Conservation (phyloP, 1,284 basidiomycete genomes). For the Ceratobasidium sp. region DNA sequence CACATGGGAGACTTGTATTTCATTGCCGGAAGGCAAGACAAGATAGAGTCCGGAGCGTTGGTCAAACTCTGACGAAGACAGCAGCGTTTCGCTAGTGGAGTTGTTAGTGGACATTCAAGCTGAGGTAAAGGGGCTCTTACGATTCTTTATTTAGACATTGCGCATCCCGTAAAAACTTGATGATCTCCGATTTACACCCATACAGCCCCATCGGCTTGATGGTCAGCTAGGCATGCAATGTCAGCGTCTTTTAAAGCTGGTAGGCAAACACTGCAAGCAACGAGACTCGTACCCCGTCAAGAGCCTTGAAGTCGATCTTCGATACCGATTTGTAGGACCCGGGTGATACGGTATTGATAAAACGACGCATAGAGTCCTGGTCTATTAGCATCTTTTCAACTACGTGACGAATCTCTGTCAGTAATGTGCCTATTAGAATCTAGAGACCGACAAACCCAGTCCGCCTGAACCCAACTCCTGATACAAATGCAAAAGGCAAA, state of each 20-base stretch:
- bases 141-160: slow-evolving; percentile 7
- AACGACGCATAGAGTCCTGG: slow-evolving; percentile 17
- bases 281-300: slow-evolving; percentile 13
- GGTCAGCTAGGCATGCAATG: slow-evolving; percentile 56
- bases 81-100: slow-evolving; percentile 45
- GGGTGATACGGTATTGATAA: slow-evolving; percentile 20
- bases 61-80: slow-evolving; percentile 47
- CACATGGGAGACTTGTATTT: not conserved
- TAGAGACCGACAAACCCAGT: slow-evolving; percentile 28
- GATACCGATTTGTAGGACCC: slow-evolving; percentile 26
- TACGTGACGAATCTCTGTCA: not conserved
- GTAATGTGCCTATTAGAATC: not conserved
- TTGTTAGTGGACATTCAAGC: not conserved
- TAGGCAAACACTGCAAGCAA: not conserved
- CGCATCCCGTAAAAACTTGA: slow-evolving; percentile 55
- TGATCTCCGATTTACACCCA: slow-evolving; percentile 63
- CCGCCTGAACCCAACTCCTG: slow-evolving; percentile 43
- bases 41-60: slow-evolving; percentile 66
- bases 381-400: slow-evolving; percentile 43
- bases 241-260: slow-evolving; percentile 28
- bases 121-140: not conserved
- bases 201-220: slow-evolving; percentile 67
- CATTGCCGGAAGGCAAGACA: not conserved
- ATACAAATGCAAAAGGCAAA: slow-evolving; percentile 44
- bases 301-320: slow-evolving; percentile 24